Conservation (phyloP, 1,284 basidiomycete genomes). For the Cystobasidium sp. region DNA sequence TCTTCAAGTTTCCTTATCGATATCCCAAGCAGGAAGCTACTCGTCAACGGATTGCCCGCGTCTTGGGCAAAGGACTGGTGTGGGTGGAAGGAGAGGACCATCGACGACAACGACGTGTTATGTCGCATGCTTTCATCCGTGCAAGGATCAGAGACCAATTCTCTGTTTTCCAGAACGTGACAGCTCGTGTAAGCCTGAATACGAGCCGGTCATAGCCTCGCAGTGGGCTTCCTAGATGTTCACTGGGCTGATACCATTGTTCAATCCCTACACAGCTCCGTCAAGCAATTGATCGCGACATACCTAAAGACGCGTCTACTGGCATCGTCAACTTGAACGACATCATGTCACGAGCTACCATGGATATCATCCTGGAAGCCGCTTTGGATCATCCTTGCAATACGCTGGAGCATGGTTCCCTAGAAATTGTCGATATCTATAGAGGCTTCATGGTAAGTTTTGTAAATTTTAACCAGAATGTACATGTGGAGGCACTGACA, state of each 20-base stretch:
- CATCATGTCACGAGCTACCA: conserved; percentile 23
- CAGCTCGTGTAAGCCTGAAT: not conserved
- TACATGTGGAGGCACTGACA: too few species aligned
- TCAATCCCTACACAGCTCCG: conserved; percentile 7
- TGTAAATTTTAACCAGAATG: not conserved
- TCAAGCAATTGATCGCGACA: conserved; percentile 17
- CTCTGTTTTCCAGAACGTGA: conserved; percentile 21
- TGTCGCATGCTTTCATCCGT: conserved; percentile 19
- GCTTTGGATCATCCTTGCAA: conserved; percentile 26
- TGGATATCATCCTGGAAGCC: conserved; percentile 24
- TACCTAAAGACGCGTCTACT: conserved; percentile 1
- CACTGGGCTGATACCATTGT: not conserved
- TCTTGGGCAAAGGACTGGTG: conserved; percentile 50
- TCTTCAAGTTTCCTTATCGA: conserved; percentile 20
- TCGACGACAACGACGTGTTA: conserved; percentile 17
- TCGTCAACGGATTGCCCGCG: conserved; percentile 19
- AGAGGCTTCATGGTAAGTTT: conserved; percentile 17
- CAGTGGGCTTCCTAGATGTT: too few species aligned
- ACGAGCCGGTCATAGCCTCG: not conserved
- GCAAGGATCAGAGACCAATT: conserved; percentile 16
- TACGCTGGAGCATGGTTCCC: conserved; percentile 16
- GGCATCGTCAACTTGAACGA: conserved; percentile 23
- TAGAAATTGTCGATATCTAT: conserved; percentile 22
- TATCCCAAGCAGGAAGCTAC: conserved; percentile 29
- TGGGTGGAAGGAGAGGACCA: conserved; percentile 55